Evolutionary conservation across 371 early-diverging fungal genomes (phyloP).

Genomic region (Basidiobolus meristosporus): DNA sequence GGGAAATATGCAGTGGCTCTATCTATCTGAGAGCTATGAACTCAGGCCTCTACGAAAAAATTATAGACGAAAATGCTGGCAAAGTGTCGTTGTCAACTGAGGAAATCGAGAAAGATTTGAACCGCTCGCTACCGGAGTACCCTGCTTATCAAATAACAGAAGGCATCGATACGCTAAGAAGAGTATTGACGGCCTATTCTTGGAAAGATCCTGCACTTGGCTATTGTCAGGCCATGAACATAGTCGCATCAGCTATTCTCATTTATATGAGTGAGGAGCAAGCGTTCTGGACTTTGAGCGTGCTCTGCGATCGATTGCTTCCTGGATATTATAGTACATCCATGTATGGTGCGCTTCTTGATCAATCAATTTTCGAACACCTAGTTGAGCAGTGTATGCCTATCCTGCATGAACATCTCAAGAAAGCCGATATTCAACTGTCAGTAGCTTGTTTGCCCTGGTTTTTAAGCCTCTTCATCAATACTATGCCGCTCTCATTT

Average conservation of each 20-base stretch:
- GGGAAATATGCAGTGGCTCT: slow-evolving; percentile 88
- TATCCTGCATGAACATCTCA: slow-evolving; percentile 55
- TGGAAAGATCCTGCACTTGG: slow-evolving; percentile 81
- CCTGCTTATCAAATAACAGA: slow-evolving; percentile 77
- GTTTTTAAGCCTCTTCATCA: slow-evolving; percentile 89
- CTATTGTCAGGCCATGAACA: slow-evolving; percentile 98
- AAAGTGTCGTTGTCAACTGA: slow-evolving; percentile 56
- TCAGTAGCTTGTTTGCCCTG: slow-evolving; percentile 89
- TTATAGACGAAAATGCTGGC: slow-evolving; percentile 45
- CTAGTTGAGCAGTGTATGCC: slow-evolving; percentile 65
- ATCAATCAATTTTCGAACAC: slow-evolving; percentile 86
- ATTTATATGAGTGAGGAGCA: slow-evolving; percentile 87
- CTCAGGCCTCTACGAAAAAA: slow-evolving; percentile 55
- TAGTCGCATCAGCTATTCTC: slow-evolving; percentile 73
- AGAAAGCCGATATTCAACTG: slow-evolving; percentile 75
- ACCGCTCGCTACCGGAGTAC: slow-evolving; percentile 83
- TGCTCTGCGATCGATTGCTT: slow-evolving; percentile 71
- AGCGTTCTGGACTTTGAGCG: slow-evolving; percentile 82
- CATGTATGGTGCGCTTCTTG: slow-evolving; percentile 91
- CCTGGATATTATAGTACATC: slow-evolving; percentile 92
- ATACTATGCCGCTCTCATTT: slow-evolving; percentile 75
- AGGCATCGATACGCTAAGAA: slow-evolving; percentile 76
- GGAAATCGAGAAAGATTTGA: slow-evolving; percentile 95
- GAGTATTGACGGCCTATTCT: slow-evolving; percentile 74
- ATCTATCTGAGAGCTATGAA: slow-evolving; percentile 73